A percentile compares a stretch with the other conserved stretches of the same genome.
phyloP scores from a whole-genome alignment of 176 grass and related monocot species.

The Phoenix dactylifera region DNA sequence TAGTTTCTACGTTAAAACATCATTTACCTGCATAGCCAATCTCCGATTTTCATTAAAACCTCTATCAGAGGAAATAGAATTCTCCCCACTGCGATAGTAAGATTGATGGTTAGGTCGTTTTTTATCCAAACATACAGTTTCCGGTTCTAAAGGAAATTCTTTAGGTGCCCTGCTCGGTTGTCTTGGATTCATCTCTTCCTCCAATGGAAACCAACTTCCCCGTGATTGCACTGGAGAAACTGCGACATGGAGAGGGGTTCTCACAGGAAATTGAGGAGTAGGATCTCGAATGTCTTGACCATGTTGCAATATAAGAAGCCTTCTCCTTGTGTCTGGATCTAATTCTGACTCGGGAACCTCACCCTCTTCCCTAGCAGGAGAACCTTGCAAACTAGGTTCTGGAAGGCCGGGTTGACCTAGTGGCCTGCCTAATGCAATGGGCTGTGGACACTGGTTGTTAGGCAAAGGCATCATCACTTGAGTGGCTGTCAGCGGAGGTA shows the following conservation, averaged over 20 bases:
- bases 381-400: constrained; percentile 42
- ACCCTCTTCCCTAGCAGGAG: constrained; percentile 82
- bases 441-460: constrained; percentile 31
- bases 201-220: constrained; percentile 36
- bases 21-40: constrained; percentile 53
- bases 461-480: constrained; percentile 29
- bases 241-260: constrained; percentile 33
- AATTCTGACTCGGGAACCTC: constrained; percentile 85
- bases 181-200: constrained; percentile 41
- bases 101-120: constrained; percentile 34
- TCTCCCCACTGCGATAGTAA: constrained; percentile 29
- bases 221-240: constrained; percentile 44
- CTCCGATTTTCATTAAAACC: constrained; percentile 35
- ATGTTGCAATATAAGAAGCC: constrained; percentile 89
- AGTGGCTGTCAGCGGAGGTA: constrained; percentile 21
- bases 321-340: constrained; percentile 83
- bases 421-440: constrained; percentile 36
- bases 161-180: constrained; percentile 26
- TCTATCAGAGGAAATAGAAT: constrained; percentile 45
- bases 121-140: constrained; percentile 27
- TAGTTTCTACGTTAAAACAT: background rate
- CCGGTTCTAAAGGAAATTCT: constrained; percentile 35
- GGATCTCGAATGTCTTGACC: constrained; percentile 78
- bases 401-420: constrained; percentile 35
- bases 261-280: constrained; percentile 26